Base-by-base conservation (phyloP, 345 rosid genomes). In the Sonneratia alba region DNA sequence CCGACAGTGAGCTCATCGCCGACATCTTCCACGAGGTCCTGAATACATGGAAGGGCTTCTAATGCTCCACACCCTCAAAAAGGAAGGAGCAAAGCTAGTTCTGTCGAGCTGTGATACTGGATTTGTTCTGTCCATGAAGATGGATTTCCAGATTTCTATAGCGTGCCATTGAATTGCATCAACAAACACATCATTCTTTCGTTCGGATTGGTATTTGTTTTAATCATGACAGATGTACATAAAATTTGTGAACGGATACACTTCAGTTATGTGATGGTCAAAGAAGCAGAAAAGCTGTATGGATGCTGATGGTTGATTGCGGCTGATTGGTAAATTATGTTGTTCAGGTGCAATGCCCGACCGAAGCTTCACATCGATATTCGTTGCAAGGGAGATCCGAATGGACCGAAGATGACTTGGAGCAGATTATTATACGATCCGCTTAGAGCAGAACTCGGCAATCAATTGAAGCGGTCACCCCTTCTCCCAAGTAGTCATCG, bases 1-100 rank as follows among this genome's bases (percentile, higher is more conserved):
- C 96, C 4, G 97, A 95, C 42, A 82, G 96, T 81, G 97, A 92
- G 37, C 79, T 95, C 67, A 79, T 95, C 38, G 82, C 92, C 21
- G 93, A 95, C 80, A 78, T 95, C 75, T 95, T 95, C 79, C 83
- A 90, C 45, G 97, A 95, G 82, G 83, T 92, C 57, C 96, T 95
- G 2, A 81, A 66, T 75, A 84, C 89, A 59, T 95, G 99, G 99
- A 90, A 89, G 88, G 97, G 97, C 47, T 90, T 91, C 89, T 95
- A 79, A 81, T 48, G 36, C 40, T 71, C 71, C 65, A 8, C 13
- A 43, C 70, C 6, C 66, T 13, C 32, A 3, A 3, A 65, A 24
- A 22, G 34, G 43, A 34, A 27, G 56, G 1, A 68, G 12, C 68
- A 34, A 36, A 38, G 10, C 43, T 38, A 43, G 27, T 42, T 19